Evolutionary conservation across 2,329 filamentous ascomycete genomes (phyloP).

Genomic region (Alternaria novae-zelandiae): DNA sequence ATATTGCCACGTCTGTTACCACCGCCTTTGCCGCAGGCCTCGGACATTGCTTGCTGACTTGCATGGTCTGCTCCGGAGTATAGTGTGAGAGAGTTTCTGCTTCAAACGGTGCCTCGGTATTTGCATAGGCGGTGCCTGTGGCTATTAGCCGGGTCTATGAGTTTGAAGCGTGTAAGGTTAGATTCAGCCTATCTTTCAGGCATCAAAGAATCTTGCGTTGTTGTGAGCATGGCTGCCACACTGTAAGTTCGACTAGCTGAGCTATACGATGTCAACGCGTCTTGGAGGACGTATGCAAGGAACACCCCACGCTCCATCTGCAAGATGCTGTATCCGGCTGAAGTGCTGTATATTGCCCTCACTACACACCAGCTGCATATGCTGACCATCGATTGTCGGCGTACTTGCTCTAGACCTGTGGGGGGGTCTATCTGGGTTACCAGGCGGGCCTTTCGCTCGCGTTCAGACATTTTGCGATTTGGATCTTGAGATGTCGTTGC

Average conservation of each 20-base stretch:
- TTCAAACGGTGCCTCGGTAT: neutral
- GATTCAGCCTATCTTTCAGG: slow-evolving; percentile 6
- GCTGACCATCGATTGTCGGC: neutral
- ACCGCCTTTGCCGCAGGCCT: neutral
- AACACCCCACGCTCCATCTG: neutral
- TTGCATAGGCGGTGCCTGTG: neutral
- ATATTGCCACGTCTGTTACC: neutral
- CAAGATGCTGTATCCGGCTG: neutral
- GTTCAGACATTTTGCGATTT: neutral
- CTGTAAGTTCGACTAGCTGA: neutral
- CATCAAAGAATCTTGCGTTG: neutral
- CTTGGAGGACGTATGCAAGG: neutral
- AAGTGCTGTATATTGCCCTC: neutral
- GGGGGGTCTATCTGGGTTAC: neutral
- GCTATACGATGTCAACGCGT: neutral
- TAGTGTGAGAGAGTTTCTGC: neutral
- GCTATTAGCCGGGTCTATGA: slow-evolving; percentile 5
- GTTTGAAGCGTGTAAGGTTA: neutral
- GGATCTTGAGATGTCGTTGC: neutral
- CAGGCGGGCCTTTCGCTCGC: neutral
- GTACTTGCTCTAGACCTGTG: neutral
- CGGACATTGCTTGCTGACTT: slow-evolving; percentile 9
- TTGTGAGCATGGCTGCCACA: slow-evolving; percentile 5
- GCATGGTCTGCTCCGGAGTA: neutral
- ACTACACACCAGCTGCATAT: neutral